phyloP scores from a whole-genome alignment of 768 basidiomycete genomes.

The Psilocybe azurescens region DNA sequence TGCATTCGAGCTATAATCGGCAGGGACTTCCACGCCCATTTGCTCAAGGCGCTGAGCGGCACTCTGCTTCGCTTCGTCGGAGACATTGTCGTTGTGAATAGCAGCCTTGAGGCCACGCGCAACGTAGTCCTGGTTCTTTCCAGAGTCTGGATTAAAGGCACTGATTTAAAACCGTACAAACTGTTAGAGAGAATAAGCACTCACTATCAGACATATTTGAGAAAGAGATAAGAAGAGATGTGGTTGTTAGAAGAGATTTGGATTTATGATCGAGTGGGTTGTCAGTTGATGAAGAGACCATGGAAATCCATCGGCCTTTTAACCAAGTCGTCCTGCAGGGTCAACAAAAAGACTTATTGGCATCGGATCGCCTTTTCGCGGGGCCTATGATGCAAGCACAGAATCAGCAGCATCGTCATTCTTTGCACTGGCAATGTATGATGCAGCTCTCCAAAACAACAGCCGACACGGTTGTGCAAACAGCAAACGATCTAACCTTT shows the following conservation, averaged over 20 bases:
- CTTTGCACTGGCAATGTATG: neutral
- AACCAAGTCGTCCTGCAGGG: neutral
- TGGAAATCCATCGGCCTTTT: neutral
- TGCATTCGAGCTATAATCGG: neutral
- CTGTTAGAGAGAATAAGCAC: neutral
- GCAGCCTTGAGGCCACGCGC: conserved; percentile 63
- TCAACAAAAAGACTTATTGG: neutral
- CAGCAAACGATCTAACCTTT: neutral
- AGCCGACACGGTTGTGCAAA: neutral
- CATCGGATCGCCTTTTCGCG: neutral
- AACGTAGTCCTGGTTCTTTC: conserved; percentile 24
- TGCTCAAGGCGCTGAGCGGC: conserved; percentile 51
- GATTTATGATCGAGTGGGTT: too few species aligned
- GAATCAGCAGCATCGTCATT: neutral
- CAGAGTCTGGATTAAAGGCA: neutral
- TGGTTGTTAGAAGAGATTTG: neutral
- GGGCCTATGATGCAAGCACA: neutral
- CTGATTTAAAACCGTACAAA: neutral
- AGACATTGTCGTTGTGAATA: conserved; percentile 62
- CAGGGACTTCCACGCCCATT: conserved; percentile 25
- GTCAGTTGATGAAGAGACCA: too few species aligned
- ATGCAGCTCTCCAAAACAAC: neutral
- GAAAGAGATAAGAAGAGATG: neutral
- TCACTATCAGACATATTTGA: neutral
- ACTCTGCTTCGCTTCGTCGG: conserved; percentile 55